Evolutionary conservation across 805 yeast genomes (phyloP).

Genomic region (Gaillardinia entomophila): DNA sequence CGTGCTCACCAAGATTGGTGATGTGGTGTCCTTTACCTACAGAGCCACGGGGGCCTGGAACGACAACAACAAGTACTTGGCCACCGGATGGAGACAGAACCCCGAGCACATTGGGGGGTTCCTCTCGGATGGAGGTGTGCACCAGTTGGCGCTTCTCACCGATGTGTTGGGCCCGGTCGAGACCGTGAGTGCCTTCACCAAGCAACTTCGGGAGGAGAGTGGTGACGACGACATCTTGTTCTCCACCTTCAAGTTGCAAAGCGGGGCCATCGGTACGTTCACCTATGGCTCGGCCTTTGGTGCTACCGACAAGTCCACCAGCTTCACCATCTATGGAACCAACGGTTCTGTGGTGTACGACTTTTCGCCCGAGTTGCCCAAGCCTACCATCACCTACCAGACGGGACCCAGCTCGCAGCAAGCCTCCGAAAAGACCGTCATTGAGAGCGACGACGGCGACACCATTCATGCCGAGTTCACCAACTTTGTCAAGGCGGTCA

Average conservation of each 20-base stretch:
- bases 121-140: slow-evolving; percentile 94
- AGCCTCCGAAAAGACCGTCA: slow-evolving; percentile 46
- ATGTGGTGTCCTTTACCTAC: slow-evolving; percentile 62
- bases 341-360: slow-evolving; percentile 71
- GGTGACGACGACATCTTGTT: slow-evolving; percentile 81
- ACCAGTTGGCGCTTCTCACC: slow-evolving; percentile 83
- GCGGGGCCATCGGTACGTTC: slow-evolving; percentile 74
- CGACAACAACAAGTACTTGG: slow-evolving; percentile 51
- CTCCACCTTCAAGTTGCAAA: slow-evolving; percentile 56
- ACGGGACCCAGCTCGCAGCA: slow-evolving; percentile 26
- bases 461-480: slow-evolving; percentile 42
- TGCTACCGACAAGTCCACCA: slow-evolving; percentile 63
- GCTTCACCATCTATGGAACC: slow-evolving; percentile 69
- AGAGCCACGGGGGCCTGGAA: slow-evolving; percentile 71
- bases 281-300: slow-evolving; percentile 86
- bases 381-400: slow-evolving; percentile 35
- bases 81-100: slow-evolving; percentile 79
- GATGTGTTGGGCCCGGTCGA: slow-evolving; percentile 73
- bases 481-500: slow-evolving; percentile 53
- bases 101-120: slow-evolving; percentile 94
- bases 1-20: slow-evolving; percentile 67
- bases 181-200: slow-evolving; percentile 68
- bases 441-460: slow-evolving; percentile 40
- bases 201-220: slow-evolving; percentile 67
- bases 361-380: slow-evolving; percentile 44